Base-by-base conservation (phyloP, 257 asterid genomes). In the Salvia rosmarinus region DNA sequence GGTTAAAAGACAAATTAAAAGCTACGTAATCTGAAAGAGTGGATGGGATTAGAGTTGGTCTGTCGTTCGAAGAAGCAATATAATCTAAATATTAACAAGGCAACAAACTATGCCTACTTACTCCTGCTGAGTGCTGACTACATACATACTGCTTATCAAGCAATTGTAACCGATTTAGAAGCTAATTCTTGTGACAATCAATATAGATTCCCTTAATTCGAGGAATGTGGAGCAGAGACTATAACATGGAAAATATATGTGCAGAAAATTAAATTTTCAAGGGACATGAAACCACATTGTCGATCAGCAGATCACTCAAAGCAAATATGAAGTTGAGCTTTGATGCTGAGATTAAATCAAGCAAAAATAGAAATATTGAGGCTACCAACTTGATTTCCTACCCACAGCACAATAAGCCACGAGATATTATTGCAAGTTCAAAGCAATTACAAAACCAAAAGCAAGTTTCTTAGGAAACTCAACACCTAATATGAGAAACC, bases 381-480 rank as follows among this genome's bases (percentile, higher is more conserved):
- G 30, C 35, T 50, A 43, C 73, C 67, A 70, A 57, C 61, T 49
- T 49, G 43, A 49, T 42, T 5, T 34, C 52, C 20, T 52, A 20
- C 19, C 20, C 8, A 23, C 6, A 3, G 49, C 50, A 61, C 20
- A n/a, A 3, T 1, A 20, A 71, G 6, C 2, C 14, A 4, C 4
- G 39, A 11, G 56, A 47, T 30, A 5, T 71, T 20, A 16, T 60
- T 34, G 5, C 23, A 63, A 14, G 28, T 14, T 62, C 56, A 56
- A 23, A 62, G 35, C 4, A 46, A 16, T 35, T 17, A 71, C 62
- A 46, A 9, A 34, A n/a, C 55, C 55, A 10, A 62, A 37, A 19
- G 62, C 70, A 72, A 63, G 62, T 35, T 34, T 3, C 14, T 13
- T 39, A 50, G 19, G 44, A 65, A 51, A 73, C 46, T 51, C 23